Evolutionary conservation across 2,329 filamentous ascomycete genomes (phyloP).

Genomic region (Nectriaceae sp.): DNA sequence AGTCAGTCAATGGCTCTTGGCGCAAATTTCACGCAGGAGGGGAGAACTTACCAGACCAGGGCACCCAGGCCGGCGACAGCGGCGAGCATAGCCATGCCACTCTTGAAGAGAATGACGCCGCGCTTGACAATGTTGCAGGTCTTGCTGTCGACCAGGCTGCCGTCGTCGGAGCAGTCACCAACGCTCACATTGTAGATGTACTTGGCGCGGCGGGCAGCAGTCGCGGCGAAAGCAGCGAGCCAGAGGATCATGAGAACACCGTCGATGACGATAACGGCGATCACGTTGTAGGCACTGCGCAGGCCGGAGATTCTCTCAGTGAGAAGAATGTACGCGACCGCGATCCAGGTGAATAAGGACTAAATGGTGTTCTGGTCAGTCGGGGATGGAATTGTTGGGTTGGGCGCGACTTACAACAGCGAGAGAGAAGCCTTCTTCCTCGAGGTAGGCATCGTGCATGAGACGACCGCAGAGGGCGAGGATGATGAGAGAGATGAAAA

Average conservation of each 20-base stretch:
- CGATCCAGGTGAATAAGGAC: slow-evolving; percentile 49
- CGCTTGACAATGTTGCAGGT: slow-evolving; percentile 34
- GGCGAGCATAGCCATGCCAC: slow-evolving; percentile 37
- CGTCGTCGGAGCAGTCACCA: slow-evolving; percentile 36
- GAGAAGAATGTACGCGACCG: slow-evolving; percentile 43
- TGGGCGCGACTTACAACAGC: slow-evolving; percentile 17
- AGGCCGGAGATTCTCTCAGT: slow-evolving; percentile 41
- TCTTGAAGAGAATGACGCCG: slow-evolving; percentile 36
- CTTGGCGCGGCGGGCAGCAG: slow-evolving; percentile 39
- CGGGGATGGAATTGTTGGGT: not conserved
- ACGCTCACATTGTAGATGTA: slow-evolving; percentile 37
- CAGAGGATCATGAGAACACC: slow-evolving; percentile 48
- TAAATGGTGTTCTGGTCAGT: slow-evolving; percentile 17
- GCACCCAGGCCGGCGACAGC: slow-evolving; percentile 47
- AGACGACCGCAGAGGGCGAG: slow-evolving; percentile 44
- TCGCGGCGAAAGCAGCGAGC: slow-evolving; percentile 46
- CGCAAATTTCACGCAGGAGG: not conserved
- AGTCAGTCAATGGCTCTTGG: slow-evolving; percentile 7
- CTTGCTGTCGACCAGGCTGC: slow-evolving; percentile 41
- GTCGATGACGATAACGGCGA: slow-evolving; percentile 47
- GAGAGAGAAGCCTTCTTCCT: slow-evolving; percentile 19
- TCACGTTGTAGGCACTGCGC: slow-evolving; percentile 43
- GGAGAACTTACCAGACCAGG: slow-evolving; percentile 39
- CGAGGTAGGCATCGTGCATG: slow-evolving; percentile 32
- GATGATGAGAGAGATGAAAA: slow-evolving; percentile 44